phyloP scores from a whole-genome alignment of 495 filamentous ascomycete species.

The Wilcoxina mikolae region DNA sequence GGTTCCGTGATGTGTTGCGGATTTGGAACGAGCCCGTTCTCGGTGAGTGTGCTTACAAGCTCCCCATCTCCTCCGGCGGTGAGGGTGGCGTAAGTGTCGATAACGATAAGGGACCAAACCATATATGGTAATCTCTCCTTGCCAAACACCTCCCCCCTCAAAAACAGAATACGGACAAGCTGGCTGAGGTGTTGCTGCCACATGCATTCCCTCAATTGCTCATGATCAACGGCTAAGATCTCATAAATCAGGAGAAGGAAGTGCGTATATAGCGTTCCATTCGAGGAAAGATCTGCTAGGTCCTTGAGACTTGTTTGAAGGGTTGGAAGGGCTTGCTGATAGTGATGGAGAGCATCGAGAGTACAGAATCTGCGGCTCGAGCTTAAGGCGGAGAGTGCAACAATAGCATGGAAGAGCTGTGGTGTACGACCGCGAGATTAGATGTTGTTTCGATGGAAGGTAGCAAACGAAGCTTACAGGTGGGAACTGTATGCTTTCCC shows the following conservation, averaged over 20 bases:
- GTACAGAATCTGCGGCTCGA: conserved; percentile 35
- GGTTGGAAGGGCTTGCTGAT: conserved; percentile 40
- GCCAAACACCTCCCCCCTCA: conserved; percentile 34
- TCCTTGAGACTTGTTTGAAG: conserved; percentile 35
- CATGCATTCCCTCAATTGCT: conserved; percentile 34
- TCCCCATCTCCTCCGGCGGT: conserved; percentile 42
- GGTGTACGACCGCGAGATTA: neutral
- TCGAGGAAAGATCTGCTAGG: conserved; percentile 39
- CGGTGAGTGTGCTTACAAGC: conserved; percentile 37
- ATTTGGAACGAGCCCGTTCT: conserved; percentile 37
- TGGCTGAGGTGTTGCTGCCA: conserved; percentile 46
- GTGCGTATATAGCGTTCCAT: conserved; percentile 44
- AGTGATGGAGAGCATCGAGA: conserved; percentile 41
- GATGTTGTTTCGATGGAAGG: neutral
- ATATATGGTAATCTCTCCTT: conserved; percentile 39
- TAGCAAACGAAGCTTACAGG: conserved; percentile 31
- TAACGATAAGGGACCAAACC: conserved; percentile 43
- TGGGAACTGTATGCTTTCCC: conserved; percentile 35
- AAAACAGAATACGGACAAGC: conserved; percentile 37
- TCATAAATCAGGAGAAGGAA: conserved; percentile 49
- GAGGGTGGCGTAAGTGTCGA: conserved; percentile 43
- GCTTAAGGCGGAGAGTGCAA: conserved; percentile 44
- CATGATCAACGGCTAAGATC: conserved; percentile 38
- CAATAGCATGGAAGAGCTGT: conserved; percentile 46
- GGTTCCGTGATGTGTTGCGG: conserved; percentile 8